These are phyloP conservation scores for Elsinoe arachidis DNA, from an alignment of 2,329 filamentous ascomycete species.

Conservation along the genomic window DNA sequence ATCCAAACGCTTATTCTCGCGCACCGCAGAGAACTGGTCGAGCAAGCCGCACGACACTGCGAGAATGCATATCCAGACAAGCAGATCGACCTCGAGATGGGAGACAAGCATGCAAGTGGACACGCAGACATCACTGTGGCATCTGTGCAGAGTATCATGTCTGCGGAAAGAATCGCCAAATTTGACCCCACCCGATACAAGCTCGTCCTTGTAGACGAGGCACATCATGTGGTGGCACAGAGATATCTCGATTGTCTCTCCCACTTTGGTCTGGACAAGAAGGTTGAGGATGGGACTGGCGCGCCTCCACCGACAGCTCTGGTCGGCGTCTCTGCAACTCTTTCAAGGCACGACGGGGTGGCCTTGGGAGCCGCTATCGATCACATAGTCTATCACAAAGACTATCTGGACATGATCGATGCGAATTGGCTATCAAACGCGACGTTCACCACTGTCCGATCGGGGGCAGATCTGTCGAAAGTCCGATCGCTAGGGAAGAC, in stretches of 20 bases:
- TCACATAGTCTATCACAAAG: conserved; percentile 90
- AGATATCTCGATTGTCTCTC: conserved; percentile 66
- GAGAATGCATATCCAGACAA: conserved; percentile 69
- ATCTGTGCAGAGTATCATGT: conserved; percentile 76
- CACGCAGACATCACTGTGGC: conserved; percentile 87
- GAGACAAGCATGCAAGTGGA: conserved; percentile 64
- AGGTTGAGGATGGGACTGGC: conserved; percentile 30
- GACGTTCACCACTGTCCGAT: conserved; percentile 86
- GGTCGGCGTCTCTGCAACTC: conserved; percentile 81
- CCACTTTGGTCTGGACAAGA: conserved; percentile 64
- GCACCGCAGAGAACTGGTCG: conserved; percentile 85
- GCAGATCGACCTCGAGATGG: conserved; percentile 87
- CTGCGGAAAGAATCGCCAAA: conserved; percentile 66
- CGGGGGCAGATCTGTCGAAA: conserved; percentile 65
- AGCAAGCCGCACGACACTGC: conserved; percentile 87
- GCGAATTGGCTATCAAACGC: conserved; percentile 89
- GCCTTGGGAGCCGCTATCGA: conserved; percentile 78
- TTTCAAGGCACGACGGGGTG: conserved; percentile 74
- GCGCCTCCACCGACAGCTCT: conserved; percentile 46
- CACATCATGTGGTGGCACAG: conserved; percentile 86
- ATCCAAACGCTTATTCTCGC: conserved; percentile 82
- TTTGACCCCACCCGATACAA: conserved; percentile 77
- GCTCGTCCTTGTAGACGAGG: conserved; percentile 87
- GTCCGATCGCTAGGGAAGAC: conserved; percentile 45
- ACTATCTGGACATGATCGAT: conserved; percentile 71